Evolutionary conservation across 2,329 filamentous ascomycete species (phyloP).

Genomic region (Ascochyta clinopodiicola): DNA sequence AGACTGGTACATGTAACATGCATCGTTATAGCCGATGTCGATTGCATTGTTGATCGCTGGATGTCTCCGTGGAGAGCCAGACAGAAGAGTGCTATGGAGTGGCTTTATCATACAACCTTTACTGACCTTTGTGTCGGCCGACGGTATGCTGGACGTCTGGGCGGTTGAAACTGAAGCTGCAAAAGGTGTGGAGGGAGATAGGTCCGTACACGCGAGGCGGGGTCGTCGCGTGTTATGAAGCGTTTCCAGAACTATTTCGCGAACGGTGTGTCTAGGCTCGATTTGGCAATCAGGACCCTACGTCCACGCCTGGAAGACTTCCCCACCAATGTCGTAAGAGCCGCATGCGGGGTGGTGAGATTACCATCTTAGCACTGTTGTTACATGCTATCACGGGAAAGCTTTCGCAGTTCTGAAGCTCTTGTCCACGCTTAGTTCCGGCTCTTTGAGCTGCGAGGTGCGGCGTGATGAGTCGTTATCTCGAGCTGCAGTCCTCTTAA

Average conservation of each 20-base stretch:
- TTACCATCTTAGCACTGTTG: constrained; percentile 17
- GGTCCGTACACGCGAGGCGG: constrained; percentile 31
- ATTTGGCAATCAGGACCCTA: constrained; percentile 38
- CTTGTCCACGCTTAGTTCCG: constrained; percentile 34
- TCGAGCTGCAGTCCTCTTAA: constrained; percentile 17
- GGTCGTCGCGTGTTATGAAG: constrained; percentile 32
- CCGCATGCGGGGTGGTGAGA: constrained; percentile 31
- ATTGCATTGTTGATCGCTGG: constrained; percentile 11
- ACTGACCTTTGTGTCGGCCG: constrained; percentile 1
- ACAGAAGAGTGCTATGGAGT: constrained; percentile 8
- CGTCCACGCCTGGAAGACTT: constrained; percentile 29
- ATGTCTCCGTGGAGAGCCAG: constrained; percentile 8
- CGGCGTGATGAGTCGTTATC: constrained; percentile 32
- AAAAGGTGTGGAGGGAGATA: constrained; percentile 13
- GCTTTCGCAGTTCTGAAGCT: constrained; percentile 30
- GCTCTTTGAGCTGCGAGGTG: constrained; percentile 21
- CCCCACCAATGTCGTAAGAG: constrained; percentile 38
- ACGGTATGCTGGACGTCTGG: neutral
- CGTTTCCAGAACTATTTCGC: constrained; percentile 18
- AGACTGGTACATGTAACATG: constrained; percentile 1
- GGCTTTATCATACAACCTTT: constrained; percentile 5
- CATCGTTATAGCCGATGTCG: constrained; percentile 7
- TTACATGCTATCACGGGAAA: constrained; percentile 26
- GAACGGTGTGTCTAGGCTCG: constrained; percentile 25
- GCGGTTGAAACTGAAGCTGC: neutral